Percentiles rank a stretch among this genome's conserved stretches.
Evolutionary conservation across 192 early-diverging fungal genomes (phyloP).

Genomic region (Coemansia umbellata): DNA sequence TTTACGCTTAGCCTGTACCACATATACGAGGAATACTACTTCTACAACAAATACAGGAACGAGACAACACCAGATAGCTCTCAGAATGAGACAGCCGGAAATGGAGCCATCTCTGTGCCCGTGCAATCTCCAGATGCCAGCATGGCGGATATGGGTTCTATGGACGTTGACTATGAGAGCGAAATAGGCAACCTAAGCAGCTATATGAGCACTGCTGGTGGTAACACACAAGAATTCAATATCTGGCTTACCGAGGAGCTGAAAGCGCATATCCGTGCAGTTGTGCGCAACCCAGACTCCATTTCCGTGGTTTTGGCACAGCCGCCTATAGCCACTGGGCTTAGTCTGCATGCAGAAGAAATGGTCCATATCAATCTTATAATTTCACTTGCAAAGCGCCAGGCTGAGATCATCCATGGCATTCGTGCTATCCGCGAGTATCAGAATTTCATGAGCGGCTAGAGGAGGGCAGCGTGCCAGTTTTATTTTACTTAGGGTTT

Average conservation of each 20-base stretch:
- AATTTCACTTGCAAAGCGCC: slow-evolving; percentile 38
- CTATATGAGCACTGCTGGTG: not conserved
- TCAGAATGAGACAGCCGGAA: slow-evolving; percentile 1
- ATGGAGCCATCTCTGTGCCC: slow-evolving; percentile 12
- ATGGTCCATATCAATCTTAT: slow-evolving; percentile 44
- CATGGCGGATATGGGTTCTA: not conserved
- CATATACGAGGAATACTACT: slow-evolving; percentile 49
- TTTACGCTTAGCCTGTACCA: slow-evolving; percentile 46
- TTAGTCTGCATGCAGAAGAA: slow-evolving; percentile 40
- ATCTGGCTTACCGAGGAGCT: slow-evolving; percentile 40
- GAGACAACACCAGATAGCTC: slow-evolving; percentile 28
- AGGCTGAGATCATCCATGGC: slow-evolving; percentile 45
- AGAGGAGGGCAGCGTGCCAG: no score
- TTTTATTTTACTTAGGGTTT: no score
- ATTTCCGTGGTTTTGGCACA: slow-evolving; percentile 25
- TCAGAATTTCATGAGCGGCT: slow-evolving; percentile 1
- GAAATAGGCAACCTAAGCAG: slow-evolving; percentile 10
- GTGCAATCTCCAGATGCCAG: slow-evolving; percentile 3
- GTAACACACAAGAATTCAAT: slow-evolving; percentile 20
- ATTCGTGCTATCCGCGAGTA: slow-evolving; percentile 45
- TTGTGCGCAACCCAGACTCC: slow-evolving; percentile 22
- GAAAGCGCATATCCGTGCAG: slow-evolving; percentile 38
- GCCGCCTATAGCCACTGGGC: slow-evolving; percentile 31
- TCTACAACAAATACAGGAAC: slow-evolving; percentile 38
- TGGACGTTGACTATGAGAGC: slow-evolving; percentile 5